Base-by-base conservation (phyloP, 1,284 basidiomycete genomes). In the Tremellales sp. region DNA sequence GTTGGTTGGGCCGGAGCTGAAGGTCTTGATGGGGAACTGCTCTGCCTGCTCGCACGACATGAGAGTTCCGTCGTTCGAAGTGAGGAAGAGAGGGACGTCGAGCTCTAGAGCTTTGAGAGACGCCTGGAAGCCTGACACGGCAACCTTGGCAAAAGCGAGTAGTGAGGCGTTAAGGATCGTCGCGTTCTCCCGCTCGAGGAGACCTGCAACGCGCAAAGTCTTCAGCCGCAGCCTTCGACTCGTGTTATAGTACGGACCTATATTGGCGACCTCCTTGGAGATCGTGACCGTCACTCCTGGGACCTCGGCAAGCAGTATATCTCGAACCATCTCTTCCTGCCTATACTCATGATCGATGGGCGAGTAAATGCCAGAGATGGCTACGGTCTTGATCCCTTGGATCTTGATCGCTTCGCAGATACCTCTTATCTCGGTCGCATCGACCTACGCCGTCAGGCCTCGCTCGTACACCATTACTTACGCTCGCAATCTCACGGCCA, bases 101-200 rank as follows among this genome's bases (percentile, higher is more conserved):
- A 81, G 73, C 5, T 72, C 67, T 3, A 81, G 74, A 1, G 72
- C 66, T 32, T 65, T 68, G 58, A 78, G 75, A 5, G 79, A 79
- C 0, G 62, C 63, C 53, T 77, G 71, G 69, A 81, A 83, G 25
- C 77, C 76, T 2, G 61, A 40, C 35, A 82, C 77, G 0, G 80
- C 80, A 12, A 65, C 66, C 28, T 73, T 72, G 1, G 80, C 80
- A 53, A 78, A 81, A 4, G 73, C 60, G 10, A 78, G 70, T 43
- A 82, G 77, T 0, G 79, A 78, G 5, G 81, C 79, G 58, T 83
- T 83, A 50, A 82, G 73, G 41, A 83, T 81, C 7, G 63, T 58
- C 0, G 81, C 81, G 48, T 83, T 82, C 63, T 82, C 81, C 31
- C 81, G 76, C 56, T 81, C 79, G 14, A 82, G 68, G 43, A 82